Evolutionary conservation across 1,284 basidiomycete genomes (phyloP).

Genomic region (Moesziomyces sp.): DNA sequence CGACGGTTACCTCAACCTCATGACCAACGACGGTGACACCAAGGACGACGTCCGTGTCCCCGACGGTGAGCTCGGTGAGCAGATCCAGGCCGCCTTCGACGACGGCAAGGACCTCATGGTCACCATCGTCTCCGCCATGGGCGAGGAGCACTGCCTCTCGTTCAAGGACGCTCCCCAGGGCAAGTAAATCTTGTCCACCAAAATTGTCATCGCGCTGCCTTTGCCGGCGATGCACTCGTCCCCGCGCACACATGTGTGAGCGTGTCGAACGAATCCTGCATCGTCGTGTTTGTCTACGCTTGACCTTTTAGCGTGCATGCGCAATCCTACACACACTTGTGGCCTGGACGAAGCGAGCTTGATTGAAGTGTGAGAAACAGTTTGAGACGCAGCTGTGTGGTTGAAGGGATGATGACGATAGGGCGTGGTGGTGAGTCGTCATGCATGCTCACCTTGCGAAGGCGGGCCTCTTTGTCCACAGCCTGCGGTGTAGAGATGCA

Average conservation of each 20-base stretch:
- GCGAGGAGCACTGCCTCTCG: slow-evolving; percentile 88
- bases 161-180: slow-evolving; percentile 67
- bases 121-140: slow-evolving; percentile 91
- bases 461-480: no score
- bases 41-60: slow-evolving; percentile 98
- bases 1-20: slow-evolving; percentile 88
- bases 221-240: background rate
- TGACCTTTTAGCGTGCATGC: background rate
- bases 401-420: no score
- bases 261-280: background rate
- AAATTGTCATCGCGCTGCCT: background rate
- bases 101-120: slow-evolving; percentile 84
- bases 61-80: slow-evolving; percentile 82
- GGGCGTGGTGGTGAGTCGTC: no score
- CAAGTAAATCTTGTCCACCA: slow-evolving; percentile 46
- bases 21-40: slow-evolving; percentile 81
- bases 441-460: no score
- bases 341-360: background rate
- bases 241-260: background rate
- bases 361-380: background rate
- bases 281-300: background rate
- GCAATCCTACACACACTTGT: background rate
- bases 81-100: slow-evolving; percentile 81
- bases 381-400: no score
- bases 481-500: no score